Base-by-base conservation (phyloP, 225 moss, liverwort and hornwort genomes). In the Neckera pumila region DNA sequence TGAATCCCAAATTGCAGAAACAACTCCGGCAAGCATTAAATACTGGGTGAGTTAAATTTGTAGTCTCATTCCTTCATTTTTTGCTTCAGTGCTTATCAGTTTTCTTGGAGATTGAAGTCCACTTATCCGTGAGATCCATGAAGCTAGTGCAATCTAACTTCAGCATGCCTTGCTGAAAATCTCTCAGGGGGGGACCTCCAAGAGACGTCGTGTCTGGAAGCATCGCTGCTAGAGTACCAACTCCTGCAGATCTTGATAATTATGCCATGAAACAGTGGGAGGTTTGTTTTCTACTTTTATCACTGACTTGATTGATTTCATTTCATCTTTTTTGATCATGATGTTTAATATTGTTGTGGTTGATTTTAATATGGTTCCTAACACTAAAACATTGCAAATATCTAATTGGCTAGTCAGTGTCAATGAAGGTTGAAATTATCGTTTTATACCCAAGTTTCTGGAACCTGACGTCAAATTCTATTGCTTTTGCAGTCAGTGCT, bases 221-320 rank as follows among this genome's bases (percentile, higher is more conserved):
- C 72, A 89, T 95, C 91, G 93, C 95, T 90, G 91, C 96, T 73
- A 94, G 91, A 83, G 91, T 97, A 75, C 97, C 97, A 33, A 95
- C 88, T 76, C 89, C 93, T 88, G 88, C 63, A 76, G 97, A 97
- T 88, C 92, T 97, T 69, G 93, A 97, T 69, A 91, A 77, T 60
- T 95, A 95, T 93, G 94, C 97, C 61, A 95, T 90, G 87, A 97
- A 92, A 85, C 95, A 97, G 90, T 96, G 97, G 97, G 97, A 97
- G 95, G 97, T 96, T 64, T 53, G 89, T 85, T 76, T 73, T n/a
- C 87, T 88, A 71, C n/a, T 73, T 63, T 78, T 45, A 73, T 64
- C 25, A 30, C 18, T 51, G 38, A 69, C 49, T 57, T n/a, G 30
- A 51, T 49, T 43, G 36, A 72, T 74, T 71, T 57, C 33, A n/a